These are phyloP conservation scores for Candida chilensis DNA, from an alignment of 805 yeast species.

Conservation along the genomic window DNA sequence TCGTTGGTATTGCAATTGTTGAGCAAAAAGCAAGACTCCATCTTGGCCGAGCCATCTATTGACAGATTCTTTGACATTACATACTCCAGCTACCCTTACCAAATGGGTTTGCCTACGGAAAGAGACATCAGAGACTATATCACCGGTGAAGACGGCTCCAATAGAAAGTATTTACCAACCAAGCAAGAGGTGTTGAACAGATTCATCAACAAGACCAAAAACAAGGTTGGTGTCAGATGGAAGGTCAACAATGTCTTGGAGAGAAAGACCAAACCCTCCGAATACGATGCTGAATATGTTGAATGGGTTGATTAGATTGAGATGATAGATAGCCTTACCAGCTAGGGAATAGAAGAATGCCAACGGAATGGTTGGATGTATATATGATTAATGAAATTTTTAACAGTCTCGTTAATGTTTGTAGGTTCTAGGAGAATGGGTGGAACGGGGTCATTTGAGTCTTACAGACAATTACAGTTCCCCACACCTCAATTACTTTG, in stretches of 20 bases:
- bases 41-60: conserved; percentile 26
- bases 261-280: conserved; percentile 39
- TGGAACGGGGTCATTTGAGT: too few relatives aligned
- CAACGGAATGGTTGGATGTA: too few relatives aligned
- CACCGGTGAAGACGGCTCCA: conserved; percentile 59
- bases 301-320: conserved; percentile 22
- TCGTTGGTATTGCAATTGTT: conserved; percentile 16
- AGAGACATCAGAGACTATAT: conserved; percentile 54
- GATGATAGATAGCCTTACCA: too few relatives aligned
- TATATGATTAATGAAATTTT: too few relatives aligned
- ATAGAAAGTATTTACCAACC: conserved; percentile 60
- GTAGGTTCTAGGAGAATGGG: too few relatives aligned
- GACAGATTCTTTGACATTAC: conserved; percentile 25
- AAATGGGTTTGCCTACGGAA: conserved; percentile 78
- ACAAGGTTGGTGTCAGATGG: conserved; percentile 49
- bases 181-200: conserved; percentile 57
- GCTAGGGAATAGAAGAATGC: too few relatives aligned
- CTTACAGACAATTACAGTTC: too few relatives aligned
- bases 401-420: too few relatives aligned
- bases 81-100: conserved; percentile 38
- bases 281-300: conserved; percentile 30
- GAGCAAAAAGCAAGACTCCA: too few relatives aligned
- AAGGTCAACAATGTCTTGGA: conserved; percentile 54
- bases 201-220: conserved; percentile 40
- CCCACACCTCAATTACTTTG: too few relatives aligned